Evolutionary conservation across 495 filamentous ascomycete species (phyloP), one percentile per base, ranked within the genome.

Genomic region (Xylaria curta): DNA sequence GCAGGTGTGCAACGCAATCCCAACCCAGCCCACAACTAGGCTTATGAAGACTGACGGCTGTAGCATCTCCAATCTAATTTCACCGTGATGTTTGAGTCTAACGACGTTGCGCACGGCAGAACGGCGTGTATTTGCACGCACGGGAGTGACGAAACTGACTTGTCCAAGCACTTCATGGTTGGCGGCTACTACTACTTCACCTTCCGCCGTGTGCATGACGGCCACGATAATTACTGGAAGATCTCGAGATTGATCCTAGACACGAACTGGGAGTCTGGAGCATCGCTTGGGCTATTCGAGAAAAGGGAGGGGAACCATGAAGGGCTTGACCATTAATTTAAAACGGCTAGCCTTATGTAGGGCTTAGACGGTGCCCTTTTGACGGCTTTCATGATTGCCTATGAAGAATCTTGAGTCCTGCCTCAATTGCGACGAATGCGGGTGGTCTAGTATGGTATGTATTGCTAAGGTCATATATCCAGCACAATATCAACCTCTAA

Each of bases 21-120:
- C 1, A 15, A 28, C 24, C 24, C 2, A 13, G 51, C 21, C 21
- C 51, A 15, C 51, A 15, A 7, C 49, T 24, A 53, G 24, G 51
- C 51, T 54, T 28, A 54, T 24, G 26, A 53, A 53, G 21, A 54
- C 24, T 15, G 4, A 54, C 24, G 24, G 51, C 51, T 15, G 51
- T 24, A 54, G 51, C 51, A 54, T 19, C 51, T 54, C 24, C 51
- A 54, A 54, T 54, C 51, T 54, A 54, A 54, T 54, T 54, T 54
- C 5, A 54, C 51, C 24, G 51, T 54, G 51, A 15, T 3, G 24
- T 54, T 54, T 4, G 51, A 54, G 51, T 54, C 51, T 12, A 12
- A 54, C 24, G 51, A 54, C 12, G 5, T 54, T 5, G 51, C 51
- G 26, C 51, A 54, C 51, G 51, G 24, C 12, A 26, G 51, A 15